Base-by-base conservation (phyloP, 2,329 filamentous ascomycete genomes). In the Chalaropsis thielavioides region DNA sequence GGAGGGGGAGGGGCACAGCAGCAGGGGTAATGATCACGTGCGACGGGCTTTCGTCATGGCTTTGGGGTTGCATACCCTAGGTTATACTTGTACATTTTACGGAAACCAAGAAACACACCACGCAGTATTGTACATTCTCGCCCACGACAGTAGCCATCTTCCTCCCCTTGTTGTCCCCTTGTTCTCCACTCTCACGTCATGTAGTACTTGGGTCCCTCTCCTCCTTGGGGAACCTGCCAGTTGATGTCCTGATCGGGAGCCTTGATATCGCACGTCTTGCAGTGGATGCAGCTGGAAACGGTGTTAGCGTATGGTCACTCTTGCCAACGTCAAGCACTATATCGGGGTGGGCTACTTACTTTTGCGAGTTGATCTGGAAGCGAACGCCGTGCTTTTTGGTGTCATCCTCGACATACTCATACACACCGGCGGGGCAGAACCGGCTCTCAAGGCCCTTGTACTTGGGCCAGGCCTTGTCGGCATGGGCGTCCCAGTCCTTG, bases 191-290 rank as follows among this genome's bases (percentile, higher is more conserved):
- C 19, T 61, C 43, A 83, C n/a, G 83, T 85, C 83, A 86, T 84
- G 75, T 85, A 87, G 73, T 87, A 87, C 74, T 87, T 87, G 43
- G 84, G 84, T 0, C 84, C 84, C 70, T 86, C 94, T 62, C 92
- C 94, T 69, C 94, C 92, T 74, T 96, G 91, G 6, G 94, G 94
- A 40, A 94, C 94, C 70, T 90, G 84, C 90, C 90, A 96, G 75
- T 96, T 96, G 76, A 99, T 97, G 73, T 97, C 94, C 78, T 99
- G 94, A 68, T 87, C 84, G 7, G 94, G 94, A 17, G 90, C 92
- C 79, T 99, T 99, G 78, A 99, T 99, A 75, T 99, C 94, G 75
- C 94, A 99, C 15, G 94, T 99, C 82, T 99, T 99, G 82, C 94
- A 99, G 77, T 99, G 94, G 69, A 99, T 95, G 75, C 94, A 99